A percentile compares a stretch with the other conserved stretches of the same genome.
These are phyloP conservation scores for Amanita rimosa DNA, from an alignment of 768 basidiomycete species.

Conservation along the genomic window DNA sequence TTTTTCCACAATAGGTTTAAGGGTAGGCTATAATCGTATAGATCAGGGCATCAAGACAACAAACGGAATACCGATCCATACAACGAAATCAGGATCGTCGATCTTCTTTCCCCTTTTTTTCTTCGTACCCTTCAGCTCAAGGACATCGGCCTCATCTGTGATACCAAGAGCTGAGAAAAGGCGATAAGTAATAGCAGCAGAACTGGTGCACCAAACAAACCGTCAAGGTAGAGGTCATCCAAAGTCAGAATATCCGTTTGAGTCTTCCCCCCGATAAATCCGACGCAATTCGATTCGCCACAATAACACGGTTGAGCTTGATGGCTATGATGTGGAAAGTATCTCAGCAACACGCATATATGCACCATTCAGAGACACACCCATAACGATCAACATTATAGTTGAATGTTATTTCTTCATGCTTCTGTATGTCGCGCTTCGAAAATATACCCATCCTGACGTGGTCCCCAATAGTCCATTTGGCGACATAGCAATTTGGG, in stretches of 20 bases:
- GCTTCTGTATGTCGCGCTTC: constrained; percentile 59
- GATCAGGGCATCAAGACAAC: constrained; percentile 4
- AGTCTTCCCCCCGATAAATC: constrained; percentile 95
- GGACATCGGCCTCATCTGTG: constrained; percentile 75
- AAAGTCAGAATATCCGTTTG: constrained; percentile 93
- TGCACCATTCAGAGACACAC: constrained; percentile 30
- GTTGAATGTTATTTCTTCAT: constrained; percentile 96
- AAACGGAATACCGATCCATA: constrained; percentile 20
- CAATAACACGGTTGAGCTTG: constrained; percentile 93
- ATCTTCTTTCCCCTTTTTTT: constrained; percentile 90
- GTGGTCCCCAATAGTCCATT: constrained; percentile 86
- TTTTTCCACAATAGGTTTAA: constrained; percentile 63
- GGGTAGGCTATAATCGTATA: constrained; percentile 44
- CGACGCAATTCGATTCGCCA: constrained; percentile 91
- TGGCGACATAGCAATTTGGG: constrained; percentile 96
- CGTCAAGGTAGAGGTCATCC: constrained; percentile 92
- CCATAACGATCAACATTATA: constrained; percentile 99
- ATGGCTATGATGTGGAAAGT: constrained; percentile 41
- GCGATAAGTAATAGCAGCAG: not conserved
- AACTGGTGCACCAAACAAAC: constrained; percentile 26
- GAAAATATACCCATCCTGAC: constrained; percentile 98
- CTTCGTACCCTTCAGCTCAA: constrained; percentile 85
- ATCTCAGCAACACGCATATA: not conserved
- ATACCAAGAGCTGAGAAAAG: constrained; percentile 72
- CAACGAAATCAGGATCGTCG: constrained; percentile 84